Evolutionary conservation across 2,329 filamentous ascomycete genomes (phyloP).

Genomic region (Ophiostoma tasmaniense): DNA sequence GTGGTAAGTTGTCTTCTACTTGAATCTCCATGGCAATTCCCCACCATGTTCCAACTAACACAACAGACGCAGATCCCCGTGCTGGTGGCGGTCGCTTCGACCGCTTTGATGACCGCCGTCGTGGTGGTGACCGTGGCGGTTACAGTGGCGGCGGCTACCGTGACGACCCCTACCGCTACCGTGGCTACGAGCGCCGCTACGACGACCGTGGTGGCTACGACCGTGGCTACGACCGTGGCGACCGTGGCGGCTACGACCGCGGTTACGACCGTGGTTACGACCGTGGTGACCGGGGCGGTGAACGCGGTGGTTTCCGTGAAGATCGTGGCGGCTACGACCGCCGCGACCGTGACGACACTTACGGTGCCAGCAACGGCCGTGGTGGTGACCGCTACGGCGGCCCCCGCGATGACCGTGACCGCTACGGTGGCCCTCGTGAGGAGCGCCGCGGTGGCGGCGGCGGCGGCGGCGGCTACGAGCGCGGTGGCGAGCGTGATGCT

Average conservation of each 20-base stretch:
- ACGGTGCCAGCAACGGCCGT: slow-evolving; percentile 27
- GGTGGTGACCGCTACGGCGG: slow-evolving; percentile 38
- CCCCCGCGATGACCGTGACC: slow-evolving; percentile 41
- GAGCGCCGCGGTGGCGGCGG: slow-evolving; percentile 28
- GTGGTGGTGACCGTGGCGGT: slow-evolving; percentile 43
- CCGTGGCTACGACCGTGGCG: slow-evolving; percentile 37
- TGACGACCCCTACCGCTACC: slow-evolving; percentile 27
- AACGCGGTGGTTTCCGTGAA: slow-evolving; percentile 19
- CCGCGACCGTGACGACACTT: slow-evolving; percentile 38
- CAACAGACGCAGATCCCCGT: slow-evolving; percentile 23
- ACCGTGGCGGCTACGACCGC: slow-evolving; percentile 23
- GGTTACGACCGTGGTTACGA: slow-evolving; percentile 37
- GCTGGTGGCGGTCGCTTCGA: slow-evolving; percentile 36
- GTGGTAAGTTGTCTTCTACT: slow-evolving; percentile 55
- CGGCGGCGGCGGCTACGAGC: slow-evolving; percentile 22
- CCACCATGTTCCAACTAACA: slow-evolving; percentile 40
- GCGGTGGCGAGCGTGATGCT: slow-evolving; percentile 25
- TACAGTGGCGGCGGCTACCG: slow-evolving; percentile 39
- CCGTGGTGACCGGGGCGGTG: slow-evolving; percentile 9
- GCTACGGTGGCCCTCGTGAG: slow-evolving; percentile 28
- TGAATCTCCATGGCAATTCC: background rate
- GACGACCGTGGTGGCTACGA: slow-evolving; percentile 45
- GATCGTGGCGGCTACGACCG: slow-evolving; percentile 42
- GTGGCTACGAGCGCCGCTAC: slow-evolving; percentile 33
- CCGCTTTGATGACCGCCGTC: slow-evolving; percentile 58